These are phyloP conservation scores for Dothidotthia symphoricarpi DNA, from an alignment of 2,329 filamentous ascomycete species.

Conservation along the genomic window DNA sequence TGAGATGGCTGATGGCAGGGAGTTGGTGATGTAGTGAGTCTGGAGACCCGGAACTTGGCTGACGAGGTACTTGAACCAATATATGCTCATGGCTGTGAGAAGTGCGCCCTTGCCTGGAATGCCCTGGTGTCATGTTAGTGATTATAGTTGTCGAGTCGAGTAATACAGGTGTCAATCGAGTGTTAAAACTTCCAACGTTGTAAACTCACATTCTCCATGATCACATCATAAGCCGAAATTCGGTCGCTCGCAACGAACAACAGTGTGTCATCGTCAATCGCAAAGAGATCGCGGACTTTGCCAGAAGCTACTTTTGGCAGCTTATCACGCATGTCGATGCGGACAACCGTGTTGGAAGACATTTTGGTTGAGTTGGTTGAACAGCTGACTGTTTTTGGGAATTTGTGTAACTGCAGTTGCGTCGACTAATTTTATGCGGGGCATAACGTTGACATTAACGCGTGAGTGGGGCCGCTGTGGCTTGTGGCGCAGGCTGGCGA, in stretches of 20 bases:
- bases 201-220: slow-evolving; percentile 68
- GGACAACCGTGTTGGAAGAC: slow-evolving; percentile 28
- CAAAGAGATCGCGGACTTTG: slow-evolving; percentile 82
- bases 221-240: slow-evolving; percentile 93
- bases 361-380: slow-evolving; percentile 19
- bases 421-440: slow-evolving; percentile 17
- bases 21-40: slow-evolving; percentile 62
- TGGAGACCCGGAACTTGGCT: slow-evolving; percentile 56
- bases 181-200: slow-evolving; percentile 4
- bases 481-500: slow-evolving; percentile 1
- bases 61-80: slow-evolving; percentile 66
- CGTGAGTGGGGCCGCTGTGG: slow-evolving; percentile 11
- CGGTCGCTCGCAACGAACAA: slow-evolving; percentile 86
- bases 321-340: slow-evolving; percentile 37
- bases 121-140: slow-evolving; percentile 48
- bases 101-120: slow-evolving; percentile 67
- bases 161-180: not conserved
- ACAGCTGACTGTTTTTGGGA: slow-evolving; percentile 1
- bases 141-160: not conserved
- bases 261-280: slow-evolving; percentile 66
- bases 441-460: no score
- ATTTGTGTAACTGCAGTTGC: slow-evolving; percentile 6
- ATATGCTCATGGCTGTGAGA: slow-evolving; percentile 62
- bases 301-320: slow-evolving; percentile 56
- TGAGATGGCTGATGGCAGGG: slow-evolving; percentile 49